These are phyloP conservation scores for Penicillium canescens DNA, from an alignment of 495 filamentous ascomycete genomes.

Conservation along the genomic window DNA sequence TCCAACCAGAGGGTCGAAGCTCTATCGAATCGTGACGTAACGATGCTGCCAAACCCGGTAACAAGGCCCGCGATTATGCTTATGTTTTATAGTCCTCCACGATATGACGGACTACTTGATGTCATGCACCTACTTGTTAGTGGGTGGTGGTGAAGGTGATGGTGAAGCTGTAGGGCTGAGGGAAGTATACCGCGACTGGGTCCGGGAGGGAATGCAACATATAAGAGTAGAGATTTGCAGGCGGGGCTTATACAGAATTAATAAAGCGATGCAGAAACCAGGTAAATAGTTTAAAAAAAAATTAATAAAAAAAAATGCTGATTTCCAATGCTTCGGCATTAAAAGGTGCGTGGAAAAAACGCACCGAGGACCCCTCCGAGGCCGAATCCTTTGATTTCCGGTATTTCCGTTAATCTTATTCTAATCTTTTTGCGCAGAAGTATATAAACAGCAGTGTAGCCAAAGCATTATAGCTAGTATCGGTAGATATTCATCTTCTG, in stretches of 20 bases:
- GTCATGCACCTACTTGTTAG: background rate
- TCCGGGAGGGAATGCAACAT: constrained; percentile 4
- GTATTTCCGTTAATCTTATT: too few relatives aligned
- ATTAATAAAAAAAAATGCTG: constrained; percentile 1
- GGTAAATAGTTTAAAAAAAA: too few relatives aligned
- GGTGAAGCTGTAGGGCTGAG: constrained; percentile 23
- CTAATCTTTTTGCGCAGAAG: too few relatives aligned
- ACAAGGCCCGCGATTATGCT: background rate
- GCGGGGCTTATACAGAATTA: background rate
- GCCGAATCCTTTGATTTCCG: too few relatives aligned
- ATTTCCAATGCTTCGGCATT: background rate
- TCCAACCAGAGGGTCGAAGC: constrained; percentile 20
- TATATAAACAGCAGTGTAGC: too few relatives aligned
- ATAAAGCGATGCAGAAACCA: background rate
- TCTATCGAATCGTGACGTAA: constrained; percentile 34
- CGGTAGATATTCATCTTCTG: too few relatives aligned
- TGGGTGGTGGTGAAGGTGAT: background rate
- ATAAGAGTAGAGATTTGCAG: constrained; percentile 7
- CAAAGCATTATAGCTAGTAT: too few relatives aligned
- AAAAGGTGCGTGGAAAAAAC: background rate
- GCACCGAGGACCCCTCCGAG: too few relatives aligned
- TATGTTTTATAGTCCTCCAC: constrained; percentile 2
- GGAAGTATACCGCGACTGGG: constrained; percentile 16
- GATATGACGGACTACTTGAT: background rate
- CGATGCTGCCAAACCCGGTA: constrained; percentile 10